Evolutionary conservation across 164 flowering plant genomes (phyloP).

Genomic region (Berberis thunbergii): DNA sequence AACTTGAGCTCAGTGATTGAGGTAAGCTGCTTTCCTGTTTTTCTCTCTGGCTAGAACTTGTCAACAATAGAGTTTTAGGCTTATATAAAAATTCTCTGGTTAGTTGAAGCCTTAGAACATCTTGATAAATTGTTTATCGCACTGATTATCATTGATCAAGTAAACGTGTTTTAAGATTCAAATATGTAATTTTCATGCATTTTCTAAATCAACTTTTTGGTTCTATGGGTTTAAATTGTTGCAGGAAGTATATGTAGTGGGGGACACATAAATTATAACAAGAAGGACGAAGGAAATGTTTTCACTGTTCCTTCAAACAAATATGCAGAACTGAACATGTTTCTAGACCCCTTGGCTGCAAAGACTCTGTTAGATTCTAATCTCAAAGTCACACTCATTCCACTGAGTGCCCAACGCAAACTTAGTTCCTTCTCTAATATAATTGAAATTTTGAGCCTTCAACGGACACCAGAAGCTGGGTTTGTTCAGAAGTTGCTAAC

Average conservation of each 20-base stretch:
- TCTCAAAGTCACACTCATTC: slow-evolving; percentile 56
- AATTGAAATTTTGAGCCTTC: slow-evolving; percentile 19
- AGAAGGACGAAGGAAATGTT: slow-evolving; percentile 53
- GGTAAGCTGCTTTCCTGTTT: slow-evolving; percentile 25
- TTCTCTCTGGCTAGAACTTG: neutral
- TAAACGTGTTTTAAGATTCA: no score
- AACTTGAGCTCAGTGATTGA: slow-evolving; percentile 38
- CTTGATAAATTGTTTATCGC: no score
- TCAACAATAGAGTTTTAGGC: no score
- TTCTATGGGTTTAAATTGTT: neutral
- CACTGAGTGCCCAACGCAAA: slow-evolving; percentile 44
- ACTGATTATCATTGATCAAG: no score
- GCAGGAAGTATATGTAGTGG: slow-evolving; percentile 75
- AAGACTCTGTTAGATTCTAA: slow-evolving; percentile 56
- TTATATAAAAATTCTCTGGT: no score
- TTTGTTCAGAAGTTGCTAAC: slow-evolving; percentile 45
- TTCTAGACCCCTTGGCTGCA: slow-evolving; percentile 86
- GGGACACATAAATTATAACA: slow-evolving; percentile 48
- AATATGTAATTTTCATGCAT: neutral
- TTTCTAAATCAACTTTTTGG: neutral
- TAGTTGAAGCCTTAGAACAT: no score
- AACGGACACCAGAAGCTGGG: slow-evolving; percentile 51
- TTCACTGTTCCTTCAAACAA: slow-evolving; percentile 58
- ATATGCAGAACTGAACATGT: slow-evolving; percentile 84
- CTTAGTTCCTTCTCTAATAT: slow-evolving; percentile 39